phyloP scores from a whole-genome alignment of 2,329 filamentous ascomycete genomes.

The Epichloe baconii region DNA sequence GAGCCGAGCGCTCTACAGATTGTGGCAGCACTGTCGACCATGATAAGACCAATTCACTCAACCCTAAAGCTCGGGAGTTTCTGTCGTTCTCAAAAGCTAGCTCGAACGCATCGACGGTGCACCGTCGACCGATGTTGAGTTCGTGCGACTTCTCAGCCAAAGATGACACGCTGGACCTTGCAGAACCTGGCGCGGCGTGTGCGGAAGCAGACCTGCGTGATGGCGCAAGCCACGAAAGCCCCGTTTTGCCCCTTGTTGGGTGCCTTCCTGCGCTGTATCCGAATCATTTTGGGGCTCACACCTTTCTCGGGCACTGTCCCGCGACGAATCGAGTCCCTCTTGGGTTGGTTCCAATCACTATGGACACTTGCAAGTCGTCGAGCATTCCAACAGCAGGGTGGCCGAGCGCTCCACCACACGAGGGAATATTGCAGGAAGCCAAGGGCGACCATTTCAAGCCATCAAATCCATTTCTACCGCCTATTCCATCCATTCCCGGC shows the following conservation, averaged over 20 bases:
- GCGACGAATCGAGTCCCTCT: background rate
- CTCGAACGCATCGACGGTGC: background rate
- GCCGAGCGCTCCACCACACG: background rate
- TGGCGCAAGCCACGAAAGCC: background rate
- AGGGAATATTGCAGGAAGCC: background rate
- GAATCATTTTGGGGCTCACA: background rate
- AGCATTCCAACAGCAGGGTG: background rate
- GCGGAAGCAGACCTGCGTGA: background rate
- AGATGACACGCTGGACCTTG: background rate
- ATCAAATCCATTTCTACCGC: background rate
- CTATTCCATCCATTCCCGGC: background rate
- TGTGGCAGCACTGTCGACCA: background rate
- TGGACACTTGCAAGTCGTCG: background rate
- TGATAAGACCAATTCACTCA: constrained; percentile 5
- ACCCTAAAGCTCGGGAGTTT: constrained; percentile 11
- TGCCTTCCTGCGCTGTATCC: background rate
- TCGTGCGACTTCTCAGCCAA: background rate
- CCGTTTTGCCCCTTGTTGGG: background rate
- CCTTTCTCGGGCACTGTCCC: background rate
- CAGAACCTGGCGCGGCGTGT: background rate
- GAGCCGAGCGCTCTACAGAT: background rate
- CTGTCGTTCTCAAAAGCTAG: constrained; percentile 4
- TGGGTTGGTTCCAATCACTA: background rate
- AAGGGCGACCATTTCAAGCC: background rate
- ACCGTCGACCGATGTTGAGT: background rate